Percentiles rank a stretch among this genome's conserved stretches.
phyloP scores from a whole-genome alignment of 2,329 filamentous ascomycete genomes.

The Colletotrichum costaricense region DNA sequence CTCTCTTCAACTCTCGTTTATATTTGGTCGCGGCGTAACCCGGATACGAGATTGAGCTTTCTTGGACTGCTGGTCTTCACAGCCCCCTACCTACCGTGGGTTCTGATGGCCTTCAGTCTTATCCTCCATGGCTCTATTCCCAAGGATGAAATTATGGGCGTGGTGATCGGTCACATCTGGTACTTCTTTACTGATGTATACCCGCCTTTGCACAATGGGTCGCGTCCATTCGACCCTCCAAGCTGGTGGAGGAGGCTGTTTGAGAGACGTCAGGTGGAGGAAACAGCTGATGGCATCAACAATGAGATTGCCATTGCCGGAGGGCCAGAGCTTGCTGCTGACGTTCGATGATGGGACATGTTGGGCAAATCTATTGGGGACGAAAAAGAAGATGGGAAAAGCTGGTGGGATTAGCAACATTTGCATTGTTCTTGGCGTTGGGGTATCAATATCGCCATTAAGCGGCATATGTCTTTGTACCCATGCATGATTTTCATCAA shows the following conservation, averaged over 20 bases:
- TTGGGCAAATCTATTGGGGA: background rate
- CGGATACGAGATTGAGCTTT: conserved; percentile 89
- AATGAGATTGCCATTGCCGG: conserved; percentile 72
- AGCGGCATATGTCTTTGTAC: background rate
- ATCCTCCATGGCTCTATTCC: conserved; percentile 91
- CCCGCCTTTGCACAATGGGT: conserved; percentile 87
- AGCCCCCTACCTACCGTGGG: conserved; percentile 95
- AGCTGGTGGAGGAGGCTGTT: conserved; percentile 91
- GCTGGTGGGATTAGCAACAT: background rate
- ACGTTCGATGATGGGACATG: conserved; percentile 25
- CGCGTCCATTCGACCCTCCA: conserved; percentile 88
- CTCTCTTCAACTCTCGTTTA: conserved; percentile 95
- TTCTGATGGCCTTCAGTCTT: conserved; percentile 91
- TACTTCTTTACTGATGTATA: conserved; percentile 99
- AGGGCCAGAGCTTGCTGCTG: conserved; percentile 40
- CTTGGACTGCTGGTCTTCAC: conserved; percentile 91
- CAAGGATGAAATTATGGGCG: conserved; percentile 96
- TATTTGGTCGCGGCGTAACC: conserved; percentile 96
- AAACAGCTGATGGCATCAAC: conserved; percentile 66
- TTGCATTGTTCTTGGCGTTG: conserved; percentile 20
- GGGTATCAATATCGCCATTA: background rate
- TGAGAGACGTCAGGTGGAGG: conserved; percentile 64
- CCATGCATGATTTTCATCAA: background rate
- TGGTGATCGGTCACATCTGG: conserved; percentile 95
- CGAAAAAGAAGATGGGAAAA: background rate